phyloP scores from a whole-genome alignment of 345 rosid species.

The Eucalyptus erythrocorys region DNA sequence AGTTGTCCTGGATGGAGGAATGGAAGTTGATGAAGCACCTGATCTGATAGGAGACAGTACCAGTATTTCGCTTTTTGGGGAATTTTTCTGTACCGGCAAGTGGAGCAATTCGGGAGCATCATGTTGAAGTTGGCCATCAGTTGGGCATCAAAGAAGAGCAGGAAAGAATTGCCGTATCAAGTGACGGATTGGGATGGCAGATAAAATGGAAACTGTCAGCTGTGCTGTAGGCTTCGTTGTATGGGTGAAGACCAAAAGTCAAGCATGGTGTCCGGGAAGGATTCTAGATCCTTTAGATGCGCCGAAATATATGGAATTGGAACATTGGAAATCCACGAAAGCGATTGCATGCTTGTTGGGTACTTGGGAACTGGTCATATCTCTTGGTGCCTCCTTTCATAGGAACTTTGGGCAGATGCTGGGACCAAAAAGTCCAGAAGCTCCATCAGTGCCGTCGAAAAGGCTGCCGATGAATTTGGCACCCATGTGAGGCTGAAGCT shows the following conservation, averaged over 20 bases:
- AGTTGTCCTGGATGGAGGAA: conserved; percentile 1
- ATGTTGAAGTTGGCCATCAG: neutral
- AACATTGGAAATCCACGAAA: neutral
- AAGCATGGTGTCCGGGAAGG: conserved; percentile 84
- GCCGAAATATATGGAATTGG: conserved; percentile 3
- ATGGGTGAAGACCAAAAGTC: conserved; percentile 49
- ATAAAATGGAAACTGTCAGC: neutral
- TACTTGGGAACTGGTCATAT: conserved; percentile 33
- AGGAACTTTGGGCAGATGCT: conserved; percentile 34
- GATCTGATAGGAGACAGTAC: neutral
- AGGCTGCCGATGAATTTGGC: conserved; percentile 49
- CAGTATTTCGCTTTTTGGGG: conserved; percentile 37
- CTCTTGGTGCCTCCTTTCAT: conserved; percentile 42
- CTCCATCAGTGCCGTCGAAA: conserved; percentile 49
- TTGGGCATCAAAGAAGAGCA: neutral
- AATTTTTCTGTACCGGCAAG: conserved; percentile 18
- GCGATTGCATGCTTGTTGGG: conserved; percentile 28
- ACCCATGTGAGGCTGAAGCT: conserved; percentile 34
- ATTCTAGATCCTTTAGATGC: conserved; percentile 27
- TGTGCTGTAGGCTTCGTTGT: conserved; percentile 56
- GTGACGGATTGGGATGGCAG: neutral
- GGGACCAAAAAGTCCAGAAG: conserved; percentile 22
- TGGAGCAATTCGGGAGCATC: neutral
- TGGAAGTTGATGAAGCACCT: conserved; percentile 4
- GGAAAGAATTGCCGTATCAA: neutral